These are phyloP conservation scores for Cinnamomum chago DNA, from an alignment of 164 flowering plant species.

Conservation along the genomic window DNA sequence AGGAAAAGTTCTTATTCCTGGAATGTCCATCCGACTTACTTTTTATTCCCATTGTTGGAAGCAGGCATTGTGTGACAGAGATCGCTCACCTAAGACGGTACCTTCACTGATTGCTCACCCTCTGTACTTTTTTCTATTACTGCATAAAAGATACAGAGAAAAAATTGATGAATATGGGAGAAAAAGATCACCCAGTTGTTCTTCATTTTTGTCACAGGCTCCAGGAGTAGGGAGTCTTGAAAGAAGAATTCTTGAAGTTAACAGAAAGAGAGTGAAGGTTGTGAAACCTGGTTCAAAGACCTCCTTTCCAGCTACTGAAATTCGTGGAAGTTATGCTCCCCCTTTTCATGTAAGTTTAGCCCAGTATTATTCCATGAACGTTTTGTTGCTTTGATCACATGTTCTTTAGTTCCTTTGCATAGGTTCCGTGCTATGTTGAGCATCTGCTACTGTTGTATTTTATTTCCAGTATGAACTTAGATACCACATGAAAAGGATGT, in stretches of 20 bases:
- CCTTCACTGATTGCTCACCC: neutral
- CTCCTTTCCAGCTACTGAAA: conserved; percentile 88
- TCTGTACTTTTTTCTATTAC: neutral
- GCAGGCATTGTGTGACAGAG: conserved; percentile 87
- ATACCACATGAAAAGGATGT: too few species aligned
- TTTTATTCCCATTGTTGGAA: conserved; percentile 11
- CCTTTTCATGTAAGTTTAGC: conserved; percentile 83
- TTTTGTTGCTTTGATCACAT: neutral
- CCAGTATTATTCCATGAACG: neutral
- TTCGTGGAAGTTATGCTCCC: conserved; percentile 91
- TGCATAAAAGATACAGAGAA: neutral
- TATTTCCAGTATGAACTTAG: too few species aligned
- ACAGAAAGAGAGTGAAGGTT: conserved; percentile 86
- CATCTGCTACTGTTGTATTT: too few species aligned
- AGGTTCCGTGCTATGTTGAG: neutral
- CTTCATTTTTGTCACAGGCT: conserved; percentile 37
- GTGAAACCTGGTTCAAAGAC: conserved; percentile 97
- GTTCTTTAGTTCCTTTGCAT: neutral
- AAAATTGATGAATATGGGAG: neutral
- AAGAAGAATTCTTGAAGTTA: conserved; percentile 86
- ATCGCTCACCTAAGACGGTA: conserved; percentile 72
- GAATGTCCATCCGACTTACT: neutral
- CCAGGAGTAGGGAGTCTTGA: conserved; percentile 67
- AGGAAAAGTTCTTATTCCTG: neutral
- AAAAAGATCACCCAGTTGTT: neutral